Base-by-base conservation (phyloP, 108 stramenopile genomes). In the Stephanodiscus triporus region DNA sequence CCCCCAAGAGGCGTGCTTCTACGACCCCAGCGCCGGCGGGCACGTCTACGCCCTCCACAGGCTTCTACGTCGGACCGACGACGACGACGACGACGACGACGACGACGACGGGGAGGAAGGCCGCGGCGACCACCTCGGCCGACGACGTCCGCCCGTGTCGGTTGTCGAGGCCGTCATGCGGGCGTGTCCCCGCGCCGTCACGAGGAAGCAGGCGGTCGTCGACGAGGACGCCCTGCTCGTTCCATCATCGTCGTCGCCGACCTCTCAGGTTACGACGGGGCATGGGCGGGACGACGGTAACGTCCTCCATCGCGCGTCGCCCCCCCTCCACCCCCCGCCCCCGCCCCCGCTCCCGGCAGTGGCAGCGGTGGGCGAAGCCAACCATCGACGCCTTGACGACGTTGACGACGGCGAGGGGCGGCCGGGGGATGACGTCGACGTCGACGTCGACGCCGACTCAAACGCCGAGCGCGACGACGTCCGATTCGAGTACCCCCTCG, bases 141-240 rank as follows among this genome's bases (percentile, higher is more conserved):
- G 43, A 11, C 43, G 84, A 17, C 61, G 70, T 48, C 90, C 91
- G 43, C 89, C 93, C 14, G 67, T 78, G 5, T 76, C 76, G 19
- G 89, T 92, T 1, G 72, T 91, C 0, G 84, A 91, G 51, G 80
- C 79, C 3, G 64, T 94, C 23, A 81, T 91, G 55, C 61, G 62
- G 4, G 85, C 87, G 0, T 84, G 76, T 67, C 93, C 90, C 26
- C 49, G 71, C 10, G 89, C 87, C 0, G 84, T 87, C 6, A 61
- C 73, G 23, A 73, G 73, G 42, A 80, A 85, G 56, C 77, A 71
- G 47, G 70, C 70, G 16, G 70, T 78, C 23, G 30, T 55, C 20
- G 64, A 78, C 42, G 77, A 78, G 43, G 77, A 78, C 51, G 56
- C 70, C 14, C 59, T 78, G 27, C 49, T 70, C 54, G 63, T 63